Percentiles rank a stretch among this genome's conserved stretches.
Evolutionary conservation across 192 early-diverging fungal genomes (phyloP).

Genomic region (Dissophora globulifera): DNA sequence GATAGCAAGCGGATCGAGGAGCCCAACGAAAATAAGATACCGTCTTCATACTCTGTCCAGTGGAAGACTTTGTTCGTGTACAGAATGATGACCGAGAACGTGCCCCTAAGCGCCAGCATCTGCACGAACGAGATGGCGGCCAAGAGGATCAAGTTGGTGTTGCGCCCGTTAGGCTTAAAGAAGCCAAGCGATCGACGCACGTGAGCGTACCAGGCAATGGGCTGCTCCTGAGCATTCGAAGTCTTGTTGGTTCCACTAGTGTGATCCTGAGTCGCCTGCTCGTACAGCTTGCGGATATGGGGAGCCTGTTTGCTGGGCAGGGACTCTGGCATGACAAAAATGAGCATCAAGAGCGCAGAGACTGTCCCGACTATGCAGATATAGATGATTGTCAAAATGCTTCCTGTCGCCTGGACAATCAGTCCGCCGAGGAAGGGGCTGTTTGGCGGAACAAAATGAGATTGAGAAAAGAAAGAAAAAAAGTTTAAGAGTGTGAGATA

Average conservation of each 20-base stretch:
- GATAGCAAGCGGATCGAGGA: conserved; percentile 36
- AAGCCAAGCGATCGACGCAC: conserved; percentile 9
- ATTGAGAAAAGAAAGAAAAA: too few relatives aligned
- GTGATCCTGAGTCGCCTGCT: neutral
- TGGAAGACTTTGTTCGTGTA: conserved; percentile 58
- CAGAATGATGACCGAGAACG: conserved; percentile 42
- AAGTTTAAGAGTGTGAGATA: too few relatives aligned
- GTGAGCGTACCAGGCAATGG: conserved; percentile 20
- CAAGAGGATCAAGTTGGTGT: conserved; percentile 37
- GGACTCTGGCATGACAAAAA: conserved; percentile 34
- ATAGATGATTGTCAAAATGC: conserved; percentile 28
- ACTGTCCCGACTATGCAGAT: neutral
- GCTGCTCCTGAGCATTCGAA: neutral
- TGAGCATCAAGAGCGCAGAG: neutral
- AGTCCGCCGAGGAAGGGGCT: conserved; percentile 18
- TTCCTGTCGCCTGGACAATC: neutral
- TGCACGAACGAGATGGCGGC: conserved; percentile 31
- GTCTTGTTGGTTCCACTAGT: conserved; percentile 1
- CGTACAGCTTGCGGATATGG: conserved; percentile 31
- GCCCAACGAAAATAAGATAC: conserved; percentile 37
- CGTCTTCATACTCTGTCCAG: conserved; percentile 60
- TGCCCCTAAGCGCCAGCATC: conserved; percentile 29
- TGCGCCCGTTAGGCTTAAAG: conserved; percentile 26
- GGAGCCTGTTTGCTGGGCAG: conserved; percentile 24
- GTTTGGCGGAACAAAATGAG: too few relatives aligned